A percentile compares a stretch with the other conserved stretches of the same genome.
Conservation (phyloP, 805 yeast genomes). For the Torulaspora microellipsoides region DNA sequence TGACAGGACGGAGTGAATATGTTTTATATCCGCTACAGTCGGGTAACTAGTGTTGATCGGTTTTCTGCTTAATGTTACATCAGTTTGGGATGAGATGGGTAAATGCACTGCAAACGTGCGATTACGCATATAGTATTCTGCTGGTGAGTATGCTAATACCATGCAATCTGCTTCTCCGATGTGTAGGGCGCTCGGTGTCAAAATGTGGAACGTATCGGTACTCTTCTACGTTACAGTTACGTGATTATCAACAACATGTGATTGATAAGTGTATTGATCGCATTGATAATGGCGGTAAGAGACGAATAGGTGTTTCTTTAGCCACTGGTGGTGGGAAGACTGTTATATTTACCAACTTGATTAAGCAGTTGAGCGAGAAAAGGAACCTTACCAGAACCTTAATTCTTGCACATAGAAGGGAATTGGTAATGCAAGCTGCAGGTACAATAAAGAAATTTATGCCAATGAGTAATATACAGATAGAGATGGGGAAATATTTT, state of each 20-base stretch:
- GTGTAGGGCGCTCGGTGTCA: too few relatives aligned
- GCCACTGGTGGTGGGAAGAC: slow-evolving; percentile 98
- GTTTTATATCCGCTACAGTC: too few relatives aligned
- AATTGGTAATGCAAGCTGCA: slow-evolving; percentile 69
- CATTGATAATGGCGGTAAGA: slow-evolving; percentile 39
- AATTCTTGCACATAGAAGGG: slow-evolving; percentile 77
- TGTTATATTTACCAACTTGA: slow-evolving; percentile 61
- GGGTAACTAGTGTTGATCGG: too few relatives aligned
- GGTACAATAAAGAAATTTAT: slow-evolving; percentile 41
- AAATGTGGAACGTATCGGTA: background rate
- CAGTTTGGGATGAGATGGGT: too few relatives aligned
- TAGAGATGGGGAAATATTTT: slow-evolving; percentile 61
- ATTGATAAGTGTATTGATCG: slow-evolving; percentile 51
- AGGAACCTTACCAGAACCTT: slow-evolving; percentile 34
- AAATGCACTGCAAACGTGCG: too few relatives aligned
- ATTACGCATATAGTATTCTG: too few relatives aligned
- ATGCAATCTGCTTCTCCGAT: too few relatives aligned
- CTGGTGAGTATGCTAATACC: too few relatives aligned
- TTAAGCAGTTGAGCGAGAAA: slow-evolving; percentile 34
- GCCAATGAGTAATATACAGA: slow-evolving; percentile 50
- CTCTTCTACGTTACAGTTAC: slow-evolving; percentile 22
- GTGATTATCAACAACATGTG: slow-evolving; percentile 70
- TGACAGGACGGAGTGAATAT: too few relatives aligned
- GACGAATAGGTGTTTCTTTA: slow-evolving; percentile 70
- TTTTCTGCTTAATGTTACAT: too few relatives aligned